phyloP scores from a whole-genome alignment of 2,329 filamentous ascomycete species.

The Penicillium griseofulvum region DNA sequence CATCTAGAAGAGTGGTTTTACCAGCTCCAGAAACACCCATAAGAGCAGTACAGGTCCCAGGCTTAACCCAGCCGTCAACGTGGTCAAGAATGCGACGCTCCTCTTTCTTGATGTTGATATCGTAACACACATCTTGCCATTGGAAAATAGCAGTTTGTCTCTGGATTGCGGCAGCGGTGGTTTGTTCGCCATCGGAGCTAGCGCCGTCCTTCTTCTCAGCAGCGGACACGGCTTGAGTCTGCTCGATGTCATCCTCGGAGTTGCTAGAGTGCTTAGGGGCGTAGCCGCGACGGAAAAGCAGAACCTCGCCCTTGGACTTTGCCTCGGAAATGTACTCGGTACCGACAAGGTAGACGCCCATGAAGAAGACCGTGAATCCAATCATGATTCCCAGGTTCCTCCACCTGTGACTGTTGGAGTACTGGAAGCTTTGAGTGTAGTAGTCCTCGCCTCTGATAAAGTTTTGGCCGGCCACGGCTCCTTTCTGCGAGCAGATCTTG shows the following conservation, averaged over 20 bases:
- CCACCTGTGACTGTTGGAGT: constrained; percentile 62
- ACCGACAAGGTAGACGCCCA: constrained; percentile 60
- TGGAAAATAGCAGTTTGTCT: constrained; percentile 76
- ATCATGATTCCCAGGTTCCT: constrained; percentile 67
- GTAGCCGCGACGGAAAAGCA: constrained; percentile 71
- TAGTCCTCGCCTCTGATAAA: constrained; percentile 60
- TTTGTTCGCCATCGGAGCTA: constrained; percentile 20
- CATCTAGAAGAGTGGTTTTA: constrained; percentile 87
- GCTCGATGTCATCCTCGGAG: constrained; percentile 31
- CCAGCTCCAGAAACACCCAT: constrained; percentile 93
- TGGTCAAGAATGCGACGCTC: constrained; percentile 74
- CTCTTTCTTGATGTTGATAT: constrained; percentile 76
- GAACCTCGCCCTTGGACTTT: constrained; percentile 73
- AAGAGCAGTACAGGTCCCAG: constrained; percentile 80
- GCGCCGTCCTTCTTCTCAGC: constrained; percentile 36
- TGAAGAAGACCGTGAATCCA: constrained; percentile 63
- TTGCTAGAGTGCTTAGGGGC: constrained; percentile 42
- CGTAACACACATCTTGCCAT: constrained; percentile 81
- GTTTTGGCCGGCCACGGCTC: constrained; percentile 54
- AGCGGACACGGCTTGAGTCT: constrained; percentile 18
- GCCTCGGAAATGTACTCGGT: constrained; percentile 63
- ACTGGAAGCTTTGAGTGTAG: constrained; percentile 55
- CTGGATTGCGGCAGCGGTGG: constrained; percentile 49
- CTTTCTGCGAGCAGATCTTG: constrained; percentile 59
- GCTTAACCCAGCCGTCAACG: constrained; percentile 91